phyloP scores from a whole-genome alignment of 345 rosid species.

The Populus deltoides region DNA sequence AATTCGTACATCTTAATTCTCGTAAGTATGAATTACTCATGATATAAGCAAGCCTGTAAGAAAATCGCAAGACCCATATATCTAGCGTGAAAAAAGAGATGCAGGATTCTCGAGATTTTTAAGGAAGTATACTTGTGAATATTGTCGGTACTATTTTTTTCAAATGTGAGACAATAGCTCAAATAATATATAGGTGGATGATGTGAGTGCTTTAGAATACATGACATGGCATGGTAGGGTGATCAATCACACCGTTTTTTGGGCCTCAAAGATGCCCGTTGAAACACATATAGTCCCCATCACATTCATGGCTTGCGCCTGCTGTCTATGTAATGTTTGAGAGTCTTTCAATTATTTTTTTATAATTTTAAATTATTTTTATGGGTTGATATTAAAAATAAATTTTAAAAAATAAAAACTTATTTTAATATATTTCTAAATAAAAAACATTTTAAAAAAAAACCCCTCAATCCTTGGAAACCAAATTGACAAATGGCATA shows the following conservation, averaged over 20 bases:
- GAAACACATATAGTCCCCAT: not conserved
- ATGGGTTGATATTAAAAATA: no score
- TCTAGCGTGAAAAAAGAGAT: no score
- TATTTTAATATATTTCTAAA: no score
- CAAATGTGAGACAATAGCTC: not conserved
- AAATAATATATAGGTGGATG: not conserved
- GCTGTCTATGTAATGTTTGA: not conserved
- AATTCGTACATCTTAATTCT: rapidly evolving
- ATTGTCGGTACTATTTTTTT: not conserved
- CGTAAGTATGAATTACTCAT: not conserved
- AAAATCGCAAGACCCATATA: not conserved
- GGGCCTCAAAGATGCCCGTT: not conserved
- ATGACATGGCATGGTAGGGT: not conserved
- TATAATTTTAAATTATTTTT: no score
- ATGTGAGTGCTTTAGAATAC: not conserved
- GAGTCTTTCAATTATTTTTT: no score
- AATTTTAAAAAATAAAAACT: no score
- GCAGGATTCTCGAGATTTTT: no score
- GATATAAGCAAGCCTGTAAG: not conserved
- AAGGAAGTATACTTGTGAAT: not conserved
- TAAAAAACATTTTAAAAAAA: no score
- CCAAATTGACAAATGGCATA: not conserved
- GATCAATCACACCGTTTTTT: not conserved
- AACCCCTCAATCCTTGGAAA: no score
- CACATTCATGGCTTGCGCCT: not conserved